Conservation (phyloP, 495 filamentous ascomycete genomes). For the Aspergillus cristatus region DNA sequence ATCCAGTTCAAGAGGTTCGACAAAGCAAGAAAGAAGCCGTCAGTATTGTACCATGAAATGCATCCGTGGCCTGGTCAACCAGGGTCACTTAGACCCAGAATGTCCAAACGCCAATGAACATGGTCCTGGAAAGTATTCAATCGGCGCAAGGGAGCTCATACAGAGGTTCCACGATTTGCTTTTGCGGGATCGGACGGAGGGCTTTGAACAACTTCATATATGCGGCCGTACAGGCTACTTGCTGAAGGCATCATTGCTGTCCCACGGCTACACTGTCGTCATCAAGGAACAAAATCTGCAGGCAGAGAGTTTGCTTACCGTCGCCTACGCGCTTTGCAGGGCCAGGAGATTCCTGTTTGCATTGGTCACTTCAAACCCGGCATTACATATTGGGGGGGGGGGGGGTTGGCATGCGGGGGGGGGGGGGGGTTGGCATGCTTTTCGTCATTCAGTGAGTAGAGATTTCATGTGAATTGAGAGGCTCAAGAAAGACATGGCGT, state of each 20-base stretch:
- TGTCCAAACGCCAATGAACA: not conserved
- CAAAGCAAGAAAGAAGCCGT: too few relatives aligned
- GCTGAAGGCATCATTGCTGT: slow-evolving; percentile 2
- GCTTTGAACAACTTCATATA: slow-evolving; percentile 3
- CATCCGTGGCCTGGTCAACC: slow-evolving; percentile 4
- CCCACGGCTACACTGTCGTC: slow-evolving; percentile 2
- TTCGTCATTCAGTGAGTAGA: not conserved
- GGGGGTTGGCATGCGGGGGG: too few relatives aligned
- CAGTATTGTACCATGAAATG: not conserved
- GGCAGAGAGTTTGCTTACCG: slow-evolving; percentile 18
- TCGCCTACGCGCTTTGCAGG: slow-evolving; percentile 22
- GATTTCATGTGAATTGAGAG: not conserved
- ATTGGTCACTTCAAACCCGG: slow-evolving; percentile 21
- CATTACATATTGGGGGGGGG: slow-evolving; percentile 1
- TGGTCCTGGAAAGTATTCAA: not conserved
- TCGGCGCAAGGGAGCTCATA: slow-evolving; percentile 1
- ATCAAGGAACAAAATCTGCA: slow-evolving; percentile 24
- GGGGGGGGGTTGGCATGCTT: not conserved
- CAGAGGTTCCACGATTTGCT: slow-evolving; percentile 3
- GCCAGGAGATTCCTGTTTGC: slow-evolving; percentile 25
- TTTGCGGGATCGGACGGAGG: slow-evolving; percentile 1
- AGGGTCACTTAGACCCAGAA: slow-evolving; percentile 2
- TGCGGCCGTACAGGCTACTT: slow-evolving; percentile 5
- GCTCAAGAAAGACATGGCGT: not conserved
- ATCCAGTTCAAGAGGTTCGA: too few relatives aligned